A percentile compares a stretch with the other conserved stretches of the same genome.
phyloP scores from a whole-genome alignment of 805 yeast species.

The Candida coquimbonensis region DNA sequence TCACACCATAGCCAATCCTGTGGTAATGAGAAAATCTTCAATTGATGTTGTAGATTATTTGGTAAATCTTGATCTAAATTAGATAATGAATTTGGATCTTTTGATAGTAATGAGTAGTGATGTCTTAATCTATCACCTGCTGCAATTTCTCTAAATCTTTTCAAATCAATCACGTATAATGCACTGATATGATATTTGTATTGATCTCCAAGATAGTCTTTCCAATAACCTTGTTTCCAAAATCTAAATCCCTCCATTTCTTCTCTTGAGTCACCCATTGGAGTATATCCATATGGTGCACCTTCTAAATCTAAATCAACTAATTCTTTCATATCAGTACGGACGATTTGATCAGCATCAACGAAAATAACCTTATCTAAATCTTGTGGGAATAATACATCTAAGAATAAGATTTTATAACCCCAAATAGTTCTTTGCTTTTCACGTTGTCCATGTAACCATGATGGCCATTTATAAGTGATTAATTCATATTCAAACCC shows the following conservation, averaged over 20 bases:
- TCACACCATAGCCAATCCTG: constrained; percentile 93
- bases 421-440: constrained; percentile 82
- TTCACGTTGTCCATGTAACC: constrained; percentile 77
- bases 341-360: constrained; percentile 77
- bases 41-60: constrained; percentile 66
- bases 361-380: constrained; percentile 74
- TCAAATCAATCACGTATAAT: constrained; percentile 71
- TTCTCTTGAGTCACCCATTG: constrained; percentile 74
- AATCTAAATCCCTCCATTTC: constrained; percentile 84
- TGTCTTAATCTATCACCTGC: constrained; percentile 80
- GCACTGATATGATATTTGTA: constrained; percentile 74
- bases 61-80: constrained; percentile 91
- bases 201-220: constrained; percentile 45
- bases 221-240: constrained; percentile 95
- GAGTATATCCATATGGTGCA: constrained; percentile 81
- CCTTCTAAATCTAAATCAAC: constrained; percentile 65
- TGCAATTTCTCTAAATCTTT: constrained; percentile 49
- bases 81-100: constrained; percentile 71
- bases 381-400: constrained; percentile 77
- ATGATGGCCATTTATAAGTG: constrained; percentile 88
- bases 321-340: constrained; percentile 67
- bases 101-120: constrained; percentile 77
- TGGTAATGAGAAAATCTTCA: constrained; percentile 68
- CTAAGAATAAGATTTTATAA: constrained; percentile 78
- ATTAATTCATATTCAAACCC: constrained; percentile 69